Percentiles rank a stretch among this genome's conserved stretches.
Evolutionary conservation across 805 yeast genomes (phyloP).

Genomic region (Yamadazyma sp.): DNA sequence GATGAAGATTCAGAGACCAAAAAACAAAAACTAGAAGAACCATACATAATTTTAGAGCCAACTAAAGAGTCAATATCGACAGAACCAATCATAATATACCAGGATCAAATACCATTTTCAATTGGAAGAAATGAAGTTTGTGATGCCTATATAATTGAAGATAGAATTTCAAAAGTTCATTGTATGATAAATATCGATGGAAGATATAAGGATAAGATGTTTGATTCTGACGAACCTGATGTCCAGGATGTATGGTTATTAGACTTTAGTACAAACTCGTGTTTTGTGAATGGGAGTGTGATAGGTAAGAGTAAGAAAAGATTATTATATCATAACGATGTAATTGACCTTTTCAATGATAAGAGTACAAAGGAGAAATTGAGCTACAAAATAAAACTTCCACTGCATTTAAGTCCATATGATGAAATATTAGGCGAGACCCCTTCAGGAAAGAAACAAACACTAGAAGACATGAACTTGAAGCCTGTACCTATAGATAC

Average conservation of each 20-base stretch:
- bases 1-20: background rate
- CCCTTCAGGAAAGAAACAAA: slow-evolving; percentile 21
- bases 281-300: slow-evolving; percentile 60
- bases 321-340: slow-evolving; percentile 62
- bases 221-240: slow-evolving; percentile 71
- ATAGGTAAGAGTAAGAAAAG: slow-evolving; percentile 63
- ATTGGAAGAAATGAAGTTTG: slow-evolving; percentile 72
- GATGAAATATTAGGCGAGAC: slow-evolving; percentile 34
- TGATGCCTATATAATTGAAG: slow-evolving; percentile 63
- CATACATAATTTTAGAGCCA: slow-evolving; percentile 62
- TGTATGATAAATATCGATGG: slow-evolving; percentile 64
- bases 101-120: slow-evolving; percentile 62
- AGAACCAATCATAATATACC: slow-evolving; percentile 57
- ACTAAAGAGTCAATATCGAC: slow-evolving; percentile 41
- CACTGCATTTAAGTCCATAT: slow-evolving; percentile 64
- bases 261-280: slow-evolving; percentile 78
- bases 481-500: slow-evolving; percentile 17
- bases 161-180: slow-evolving; percentile 79
- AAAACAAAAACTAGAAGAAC: slow-evolving; percentile 16
- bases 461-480: slow-evolving; percentile 24
- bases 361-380: slow-evolving; percentile 47
- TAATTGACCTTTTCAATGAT: slow-evolving; percentile 64
- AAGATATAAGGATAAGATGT: slow-evolving; percentile 43
- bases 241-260: slow-evolving; percentile 75
- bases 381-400: slow-evolving; percentile 50